Percentiles rank a stretch among this genome's conserved stretches.
phyloP scores from a whole-genome alignment of 768 basidiomycete genomes.

The Mycena leptocephala region DNA sequence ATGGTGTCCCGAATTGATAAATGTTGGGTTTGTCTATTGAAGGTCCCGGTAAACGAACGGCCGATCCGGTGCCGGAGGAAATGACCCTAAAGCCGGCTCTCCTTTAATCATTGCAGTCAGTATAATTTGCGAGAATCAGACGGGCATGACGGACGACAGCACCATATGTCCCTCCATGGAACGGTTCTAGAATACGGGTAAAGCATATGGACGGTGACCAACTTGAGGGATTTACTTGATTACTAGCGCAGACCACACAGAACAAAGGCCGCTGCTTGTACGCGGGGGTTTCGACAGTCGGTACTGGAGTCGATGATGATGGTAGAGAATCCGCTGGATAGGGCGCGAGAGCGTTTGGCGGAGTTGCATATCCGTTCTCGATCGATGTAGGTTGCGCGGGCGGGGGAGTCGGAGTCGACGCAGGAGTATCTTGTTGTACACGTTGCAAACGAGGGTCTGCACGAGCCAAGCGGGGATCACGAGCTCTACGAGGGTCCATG shows the following conservation, averaged over 20 bases:
- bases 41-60: conserved; percentile 95
- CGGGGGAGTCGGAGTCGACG: conserved; percentile 53
- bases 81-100: conserved; percentile 94
- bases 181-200: conserved; percentile 77
- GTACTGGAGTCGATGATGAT: conserved; percentile 10
- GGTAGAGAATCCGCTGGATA: conserved; percentile 18
- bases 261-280: conserved; percentile 88
- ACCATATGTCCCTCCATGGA: conserved; percentile 99
- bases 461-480: conserved; percentile 86
- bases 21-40: conserved; percentile 99
- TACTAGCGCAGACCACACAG: conserved; percentile 99
- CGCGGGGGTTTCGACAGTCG: conserved; percentile 25
- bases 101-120: conserved; percentile 58
- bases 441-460: conserved; percentile 77
- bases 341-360: conserved; percentile 14
- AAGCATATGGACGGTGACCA: conserved; percentile 9
- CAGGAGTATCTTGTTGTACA: conserved; percentile 56
- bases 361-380: conserved; percentile 28
- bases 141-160: conserved; percentile 74
- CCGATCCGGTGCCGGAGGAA: conserved; percentile 97
- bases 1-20: conserved; percentile 96
- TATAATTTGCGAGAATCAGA: conserved; percentile 2
- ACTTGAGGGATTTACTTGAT: conserved; percentile 77
- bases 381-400: conserved; percentile 30
- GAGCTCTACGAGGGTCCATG: conserved; percentile 88